Conservation (phyloP, 768 basidiomycete species). For the Lepiota brunneoincarnata region DNA sequence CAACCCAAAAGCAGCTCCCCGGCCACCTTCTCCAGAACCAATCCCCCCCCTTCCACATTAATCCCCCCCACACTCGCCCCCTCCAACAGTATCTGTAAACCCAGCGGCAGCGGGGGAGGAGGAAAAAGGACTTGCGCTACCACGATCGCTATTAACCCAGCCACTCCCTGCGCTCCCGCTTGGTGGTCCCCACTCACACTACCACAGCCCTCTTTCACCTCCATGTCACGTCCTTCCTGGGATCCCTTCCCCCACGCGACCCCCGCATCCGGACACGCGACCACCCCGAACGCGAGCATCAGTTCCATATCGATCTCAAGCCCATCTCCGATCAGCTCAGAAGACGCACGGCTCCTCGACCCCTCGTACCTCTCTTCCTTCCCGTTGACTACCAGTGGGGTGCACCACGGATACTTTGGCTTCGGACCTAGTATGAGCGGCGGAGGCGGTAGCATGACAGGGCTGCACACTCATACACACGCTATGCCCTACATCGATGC, state of each 20-base stretch:
- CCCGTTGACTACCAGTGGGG: not conserved
- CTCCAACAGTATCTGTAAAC: no score
- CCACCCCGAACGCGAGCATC: not conserved
- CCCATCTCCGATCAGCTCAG: constrained; percentile 3
- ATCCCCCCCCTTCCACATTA: not conserved
- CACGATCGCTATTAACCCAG: not conserved
- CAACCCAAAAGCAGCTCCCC: not conserved
- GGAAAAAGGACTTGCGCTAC: not conserved
- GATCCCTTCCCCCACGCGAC: not conserved
- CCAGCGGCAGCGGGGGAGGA: no score
- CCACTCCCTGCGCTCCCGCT: not conserved
- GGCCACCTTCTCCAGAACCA: not conserved
- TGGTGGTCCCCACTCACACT: not conserved
- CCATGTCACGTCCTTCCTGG: constrained; percentile 7
- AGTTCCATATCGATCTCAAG: constrained; percentile 1
- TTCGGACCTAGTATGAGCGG: not conserved
- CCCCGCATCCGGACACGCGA: not conserved
- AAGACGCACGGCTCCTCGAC: constrained; percentile 17
- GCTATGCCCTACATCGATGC: constrained; percentile 15
- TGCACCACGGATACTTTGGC: not conserved
- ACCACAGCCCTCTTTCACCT: not conserved
- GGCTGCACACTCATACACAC: not conserved
- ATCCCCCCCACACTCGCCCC: not conserved
- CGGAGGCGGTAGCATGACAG: not conserved
- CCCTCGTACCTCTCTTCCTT: constrained; percentile 16